These are phyloP conservation scores for Batrachochytrium dendrobatidis DNA, from an alignment of 371 early-diverging fungal genomes.

Conservation along the genomic window DNA sequence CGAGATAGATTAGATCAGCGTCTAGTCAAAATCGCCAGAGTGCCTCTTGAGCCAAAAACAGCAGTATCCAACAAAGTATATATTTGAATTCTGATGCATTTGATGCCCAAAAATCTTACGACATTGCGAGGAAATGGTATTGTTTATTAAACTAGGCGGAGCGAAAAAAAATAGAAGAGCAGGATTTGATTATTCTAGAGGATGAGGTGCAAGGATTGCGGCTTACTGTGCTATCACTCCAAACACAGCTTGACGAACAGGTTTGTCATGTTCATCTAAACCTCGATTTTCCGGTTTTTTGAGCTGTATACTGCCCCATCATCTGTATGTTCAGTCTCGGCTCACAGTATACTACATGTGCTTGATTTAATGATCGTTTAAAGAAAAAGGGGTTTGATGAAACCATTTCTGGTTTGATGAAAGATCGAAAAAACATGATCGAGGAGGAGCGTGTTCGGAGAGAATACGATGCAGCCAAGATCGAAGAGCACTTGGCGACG, in stretches of 20 bases:
- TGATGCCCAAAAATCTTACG: neutral
- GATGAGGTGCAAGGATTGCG: constrained; percentile 38
- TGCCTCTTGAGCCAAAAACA: neutral
- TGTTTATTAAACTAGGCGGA: no score
- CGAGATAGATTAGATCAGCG: constrained; percentile 32
- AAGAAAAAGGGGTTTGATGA: constrained; percentile 30
- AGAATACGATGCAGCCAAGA: constrained; percentile 27
- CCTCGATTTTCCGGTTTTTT: neutral
- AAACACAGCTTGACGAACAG: constrained; percentile 45
- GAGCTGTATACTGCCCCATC: neutral
- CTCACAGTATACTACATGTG: neutral
- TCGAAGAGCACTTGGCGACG: constrained; percentile 24
- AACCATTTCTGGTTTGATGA: constrained; percentile 24
- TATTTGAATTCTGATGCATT: neutral
- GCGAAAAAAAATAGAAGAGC: constrained; percentile 8
- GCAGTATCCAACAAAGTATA: neutral
- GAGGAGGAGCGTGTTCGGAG: constrained; percentile 34
- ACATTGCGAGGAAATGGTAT: neutral
- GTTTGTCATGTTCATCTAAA: constrained; percentile 21
- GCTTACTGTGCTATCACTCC: constrained; percentile 33
- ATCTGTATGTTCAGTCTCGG: neutral
- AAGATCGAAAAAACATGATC: constrained; percentile 25
- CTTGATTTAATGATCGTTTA: neutral
- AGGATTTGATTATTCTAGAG: constrained; percentile 27
- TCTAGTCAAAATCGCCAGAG: constrained; percentile 23